A percentile compares a stretch with the other conserved stretches of the same genome.
These are phyloP conservation scores for Solanum tacnaense DNA, from an alignment of 257 asterid species.

Conservation along the genomic window DNA sequence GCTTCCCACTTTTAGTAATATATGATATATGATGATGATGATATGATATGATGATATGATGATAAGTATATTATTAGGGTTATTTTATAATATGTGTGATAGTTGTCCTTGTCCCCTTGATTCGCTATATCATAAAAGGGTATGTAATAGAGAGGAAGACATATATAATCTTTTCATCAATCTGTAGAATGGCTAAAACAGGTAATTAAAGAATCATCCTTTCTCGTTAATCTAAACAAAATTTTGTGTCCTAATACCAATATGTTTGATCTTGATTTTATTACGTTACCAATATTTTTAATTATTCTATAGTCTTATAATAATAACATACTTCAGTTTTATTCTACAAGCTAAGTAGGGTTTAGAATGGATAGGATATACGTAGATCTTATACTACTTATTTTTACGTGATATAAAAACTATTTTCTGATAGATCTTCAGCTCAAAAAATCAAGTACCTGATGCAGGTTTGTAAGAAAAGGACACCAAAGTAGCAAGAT, in stretches of 20 bases:
- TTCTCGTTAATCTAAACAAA: not conserved
- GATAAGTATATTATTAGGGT: not conserved
- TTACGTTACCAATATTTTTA: not conserved
- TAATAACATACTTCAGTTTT: no score
- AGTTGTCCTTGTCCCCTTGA: not conserved
- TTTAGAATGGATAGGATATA: no score
- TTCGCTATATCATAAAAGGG: not conserved
- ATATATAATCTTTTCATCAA: not conserved
- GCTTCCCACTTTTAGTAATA: no score
- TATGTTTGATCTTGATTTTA: not conserved
- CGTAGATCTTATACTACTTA: no score
- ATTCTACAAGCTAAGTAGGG: no score
- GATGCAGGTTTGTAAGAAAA: not conserved
- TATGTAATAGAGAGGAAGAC: not conserved
- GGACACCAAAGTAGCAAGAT: not conserved
- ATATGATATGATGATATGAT: no score
- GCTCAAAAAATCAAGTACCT: not conserved
- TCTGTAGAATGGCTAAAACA: not conserved
- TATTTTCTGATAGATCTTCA: not conserved
- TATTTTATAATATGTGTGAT: not conserved
- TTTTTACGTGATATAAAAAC: not conserved
- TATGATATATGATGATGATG: no score
- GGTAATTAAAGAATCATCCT: not conserved
- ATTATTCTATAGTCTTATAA: no score
- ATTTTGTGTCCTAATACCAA: not conserved